Evolutionary conservation across 495 filamentous ascomycete genomes (phyloP).

Genomic region (Lindgomyces ingoldianus): DNA sequence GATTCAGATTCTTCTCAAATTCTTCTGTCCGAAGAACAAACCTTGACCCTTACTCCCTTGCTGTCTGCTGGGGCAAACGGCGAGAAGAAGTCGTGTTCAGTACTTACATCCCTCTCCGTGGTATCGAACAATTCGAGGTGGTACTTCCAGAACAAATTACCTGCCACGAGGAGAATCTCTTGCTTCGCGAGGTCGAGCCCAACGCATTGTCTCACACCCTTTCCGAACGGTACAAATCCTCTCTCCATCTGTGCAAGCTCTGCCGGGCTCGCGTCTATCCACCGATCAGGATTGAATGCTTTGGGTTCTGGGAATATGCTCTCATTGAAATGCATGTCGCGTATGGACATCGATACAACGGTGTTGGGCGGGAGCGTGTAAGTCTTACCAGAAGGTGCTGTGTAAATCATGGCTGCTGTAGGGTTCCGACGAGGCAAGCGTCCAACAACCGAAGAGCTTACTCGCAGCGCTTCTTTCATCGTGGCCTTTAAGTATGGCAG

Average conservation of each 20-base stretch:
- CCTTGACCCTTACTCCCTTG: constrained; percentile 9
- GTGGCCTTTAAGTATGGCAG: constrained; percentile 8
- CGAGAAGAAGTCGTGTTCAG: neutral
- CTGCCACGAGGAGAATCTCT: constrained; percentile 4
- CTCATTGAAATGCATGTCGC: constrained; percentile 34
- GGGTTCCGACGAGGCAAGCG: constrained; percentile 8
- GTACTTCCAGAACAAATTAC: constrained; percentile 6
- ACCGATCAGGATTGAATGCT: constrained; percentile 37
- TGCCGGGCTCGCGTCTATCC: constrained; percentile 17
- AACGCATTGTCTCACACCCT: constrained; percentile 12
- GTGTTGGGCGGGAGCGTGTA: constrained; percentile 28
- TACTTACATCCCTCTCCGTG: neutral
- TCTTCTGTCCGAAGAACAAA: no score
- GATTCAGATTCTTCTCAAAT: no score
- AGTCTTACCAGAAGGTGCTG: constrained; percentile 1
- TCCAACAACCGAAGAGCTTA: neutral
- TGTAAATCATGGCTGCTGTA: constrained; percentile 2
- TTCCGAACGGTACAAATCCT: constrained; percentile 11
- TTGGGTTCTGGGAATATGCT: constrained; percentile 30
- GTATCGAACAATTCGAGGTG: constrained; percentile 12
- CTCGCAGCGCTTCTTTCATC: constrained; percentile 12
- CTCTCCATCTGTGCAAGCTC: constrained; percentile 1
- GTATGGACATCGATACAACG: constrained; percentile 30
- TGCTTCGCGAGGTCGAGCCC: constrained; percentile 11
- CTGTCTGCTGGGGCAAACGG: constrained; percentile 6